These are phyloP conservation scores for Lavandula angustifolia DNA, from an alignment of 257 asterid genomes.

Conservation along the genomic window DNA sequence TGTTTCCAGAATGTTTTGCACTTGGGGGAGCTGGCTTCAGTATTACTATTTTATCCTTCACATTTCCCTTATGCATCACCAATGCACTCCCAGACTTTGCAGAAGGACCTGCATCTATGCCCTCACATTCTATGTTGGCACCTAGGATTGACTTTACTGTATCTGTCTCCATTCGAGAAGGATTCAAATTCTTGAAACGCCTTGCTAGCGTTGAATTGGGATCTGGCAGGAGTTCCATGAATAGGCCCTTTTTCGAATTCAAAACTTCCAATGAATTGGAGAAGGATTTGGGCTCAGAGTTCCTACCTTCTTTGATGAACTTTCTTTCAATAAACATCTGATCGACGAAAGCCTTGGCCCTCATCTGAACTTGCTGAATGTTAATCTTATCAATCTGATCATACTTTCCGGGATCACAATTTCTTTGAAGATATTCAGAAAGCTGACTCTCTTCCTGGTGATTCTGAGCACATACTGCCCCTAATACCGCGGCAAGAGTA, in stretches of 20 bases:
- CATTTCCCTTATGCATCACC: conserved; percentile 21
- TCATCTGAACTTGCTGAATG: conserved; percentile 46
- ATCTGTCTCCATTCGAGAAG: conserved; percentile 25
- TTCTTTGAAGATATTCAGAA: conserved; percentile 29
- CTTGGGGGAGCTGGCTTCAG: conserved; percentile 49
- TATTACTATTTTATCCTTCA: conserved; percentile 50
- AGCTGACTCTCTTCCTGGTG: conserved; percentile 32
- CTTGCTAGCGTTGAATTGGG: conserved; percentile 37
- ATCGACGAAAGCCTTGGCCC: conserved; percentile 62
- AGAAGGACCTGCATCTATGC: too few species aligned
- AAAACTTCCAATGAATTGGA: conserved; percentile 58
- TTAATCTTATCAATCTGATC: conserved; percentile 40
- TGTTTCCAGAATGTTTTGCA: conserved; percentile 33
- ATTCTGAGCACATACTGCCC: conserved; percentile 45
- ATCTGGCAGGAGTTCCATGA: conserved; percentile 47
- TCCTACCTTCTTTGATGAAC: conserved; percentile 24
- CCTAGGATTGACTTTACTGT: conserved; percentile 16
- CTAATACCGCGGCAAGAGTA: conserved; percentile 45
- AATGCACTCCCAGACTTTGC: too few species aligned
- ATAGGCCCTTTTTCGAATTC: conserved; percentile 45
- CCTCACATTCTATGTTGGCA: background rate
- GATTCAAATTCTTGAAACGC: background rate
- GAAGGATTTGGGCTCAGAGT: conserved; percentile 48
- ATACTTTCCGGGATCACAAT: conserved; percentile 23
- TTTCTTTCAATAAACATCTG: conserved; percentile 49